phyloP scores from a whole-genome alignment of 192 early-diverging fungal species.

The Kickxella alabastrina region DNA sequence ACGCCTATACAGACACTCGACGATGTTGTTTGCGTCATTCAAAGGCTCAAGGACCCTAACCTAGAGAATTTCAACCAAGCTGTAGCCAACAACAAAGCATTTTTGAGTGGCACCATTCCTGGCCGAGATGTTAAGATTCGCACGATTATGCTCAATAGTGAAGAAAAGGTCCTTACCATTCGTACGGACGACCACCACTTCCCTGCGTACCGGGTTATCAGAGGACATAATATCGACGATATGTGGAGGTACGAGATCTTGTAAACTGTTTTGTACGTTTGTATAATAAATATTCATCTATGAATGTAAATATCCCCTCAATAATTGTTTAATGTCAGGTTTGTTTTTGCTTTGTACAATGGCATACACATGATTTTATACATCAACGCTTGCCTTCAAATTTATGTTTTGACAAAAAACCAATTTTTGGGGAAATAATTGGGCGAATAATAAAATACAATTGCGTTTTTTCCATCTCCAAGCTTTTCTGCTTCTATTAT shows the following conservation, averaged over 20 bases:
- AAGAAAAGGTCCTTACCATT: slow-evolving; percentile 10
- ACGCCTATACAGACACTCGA: slow-evolving; percentile 19
- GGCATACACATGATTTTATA: no score
- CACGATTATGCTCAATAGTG: slow-evolving; percentile 9
- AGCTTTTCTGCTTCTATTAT: neutral
- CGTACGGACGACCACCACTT: slow-evolving; percentile 38
- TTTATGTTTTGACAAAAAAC: no score
- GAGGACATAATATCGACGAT: neutral
- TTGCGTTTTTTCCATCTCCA: neutral
- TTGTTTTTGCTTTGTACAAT: no score
- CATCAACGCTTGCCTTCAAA: no score
- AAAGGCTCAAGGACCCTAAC: slow-evolving; percentile 5
- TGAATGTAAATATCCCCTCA: neutral
- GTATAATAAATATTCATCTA: neutral
- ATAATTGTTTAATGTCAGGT: no score
- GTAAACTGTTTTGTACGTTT: neutral
- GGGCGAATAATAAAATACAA: neutral
- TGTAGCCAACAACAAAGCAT: slow-evolving; percentile 3
- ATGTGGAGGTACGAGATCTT: neutral
- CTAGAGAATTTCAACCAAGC: slow-evolving; percentile 7
- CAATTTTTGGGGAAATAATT: no score
- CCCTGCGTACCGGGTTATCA: slow-evolving; percentile 14
- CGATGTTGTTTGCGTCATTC: slow-evolving; percentile 12
- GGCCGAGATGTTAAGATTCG: slow-evolving; percentile 26
- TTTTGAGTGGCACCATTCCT: slow-evolving; percentile 16